Conservation (phyloP, 306 rosid genomes). For the Trifolium pratense region DNA sequence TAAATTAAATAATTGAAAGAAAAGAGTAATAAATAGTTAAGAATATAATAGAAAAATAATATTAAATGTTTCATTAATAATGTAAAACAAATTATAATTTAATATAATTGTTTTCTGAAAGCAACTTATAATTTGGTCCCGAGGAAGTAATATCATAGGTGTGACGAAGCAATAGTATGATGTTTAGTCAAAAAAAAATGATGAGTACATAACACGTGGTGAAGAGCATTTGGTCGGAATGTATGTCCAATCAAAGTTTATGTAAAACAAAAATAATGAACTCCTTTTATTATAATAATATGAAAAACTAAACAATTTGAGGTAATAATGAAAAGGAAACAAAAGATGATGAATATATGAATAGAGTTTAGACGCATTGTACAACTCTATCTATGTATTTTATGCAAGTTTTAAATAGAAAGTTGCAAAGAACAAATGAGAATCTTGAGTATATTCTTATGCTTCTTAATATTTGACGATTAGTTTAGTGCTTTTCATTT, state of each 20-base stretch:
- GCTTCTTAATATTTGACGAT: not conserved
- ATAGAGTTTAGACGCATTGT: slow-evolving; percentile 19
- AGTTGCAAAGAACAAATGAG: slow-evolving; percentile 6
- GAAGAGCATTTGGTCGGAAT: not conserved
- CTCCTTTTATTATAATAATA: not conserved
- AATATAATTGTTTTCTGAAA: too few species aligned
- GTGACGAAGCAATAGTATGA: too few species aligned
- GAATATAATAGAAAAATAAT: too few species aligned
- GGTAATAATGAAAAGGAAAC: slow-evolving; percentile 26
- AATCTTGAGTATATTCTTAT: slow-evolving; percentile 43
- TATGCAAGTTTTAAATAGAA: not conserved
- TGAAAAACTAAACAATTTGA: not conserved
- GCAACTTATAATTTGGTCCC: too few species aligned
- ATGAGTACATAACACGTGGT: not conserved
- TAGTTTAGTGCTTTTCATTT: slow-evolving; percentile 13
- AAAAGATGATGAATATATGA: slow-evolving; percentile 36
- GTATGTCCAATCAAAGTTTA: slow-evolving; percentile 24
- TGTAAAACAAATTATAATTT: too few species aligned
- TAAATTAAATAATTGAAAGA: too few species aligned
- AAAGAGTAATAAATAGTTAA: too few species aligned
- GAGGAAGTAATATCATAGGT: too few species aligned
- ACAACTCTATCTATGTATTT: slow-evolving; percentile 30
- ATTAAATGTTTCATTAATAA: too few species aligned
- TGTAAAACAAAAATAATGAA: not conserved
- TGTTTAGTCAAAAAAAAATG: too few species aligned